These are phyloP conservation scores for Nicotiana tomentosiformis DNA, from an alignment of 257 asterid genomes.

Conservation along the genomic window DNA sequence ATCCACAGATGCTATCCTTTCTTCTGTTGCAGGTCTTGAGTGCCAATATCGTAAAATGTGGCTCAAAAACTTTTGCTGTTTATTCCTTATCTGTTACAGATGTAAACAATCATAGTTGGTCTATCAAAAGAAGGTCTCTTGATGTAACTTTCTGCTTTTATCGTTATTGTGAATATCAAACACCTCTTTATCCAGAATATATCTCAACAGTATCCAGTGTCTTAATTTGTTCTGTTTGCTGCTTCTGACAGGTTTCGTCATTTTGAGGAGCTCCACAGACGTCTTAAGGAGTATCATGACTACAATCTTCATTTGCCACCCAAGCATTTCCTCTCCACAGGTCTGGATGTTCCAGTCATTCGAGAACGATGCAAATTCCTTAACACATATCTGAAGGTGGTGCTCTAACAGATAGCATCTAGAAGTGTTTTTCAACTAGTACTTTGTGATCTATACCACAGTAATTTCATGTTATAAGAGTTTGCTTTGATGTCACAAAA, in stretches of 20 bases:
- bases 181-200: neutral
- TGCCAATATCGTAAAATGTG: constrained; percentile 93
- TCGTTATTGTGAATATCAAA: neutral
- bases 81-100: constrained; percentile 86
- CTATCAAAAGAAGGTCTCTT: constrained; percentile 89
- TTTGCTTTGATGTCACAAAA: constrained; percentile 1
- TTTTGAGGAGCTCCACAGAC: constrained; percentile 97
- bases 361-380: constrained; percentile 90
- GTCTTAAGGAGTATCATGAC: constrained; percentile 83
- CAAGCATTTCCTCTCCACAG: constrained; percentile 89
- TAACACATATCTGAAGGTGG: constrained; percentile 86
- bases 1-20: constrained; percentile 9
- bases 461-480: neutral
- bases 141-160: constrained; percentile 13
- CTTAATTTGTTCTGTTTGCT: constrained; percentile 13
- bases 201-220: neutral
- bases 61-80: constrained; percentile 78
- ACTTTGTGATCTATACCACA: neutral
- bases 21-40: constrained; percentile 63
- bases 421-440: neutral
- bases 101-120: constrained; percentile 74
- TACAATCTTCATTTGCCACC: constrained; percentile 98
- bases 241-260: constrained; percentile 65
- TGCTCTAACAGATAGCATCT: constrained; percentile 14
- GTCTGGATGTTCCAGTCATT: constrained; percentile 67